Evolutionary conservation across 306 rosid species (phyloP).

Genomic region (Cucurbita moschata): DNA sequence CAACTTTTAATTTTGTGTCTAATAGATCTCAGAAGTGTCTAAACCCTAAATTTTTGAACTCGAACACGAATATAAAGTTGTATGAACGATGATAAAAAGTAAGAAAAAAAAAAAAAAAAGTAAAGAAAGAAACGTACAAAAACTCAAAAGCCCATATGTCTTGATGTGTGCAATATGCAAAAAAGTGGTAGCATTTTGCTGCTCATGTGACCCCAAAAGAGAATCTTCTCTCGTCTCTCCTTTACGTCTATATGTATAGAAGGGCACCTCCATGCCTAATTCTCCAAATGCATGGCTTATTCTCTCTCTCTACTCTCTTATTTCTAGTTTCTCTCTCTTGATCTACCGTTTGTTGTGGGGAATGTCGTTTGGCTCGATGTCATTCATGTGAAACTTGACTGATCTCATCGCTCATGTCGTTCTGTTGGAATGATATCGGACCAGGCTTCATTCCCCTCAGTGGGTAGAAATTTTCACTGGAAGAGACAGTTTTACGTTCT

Average conservation of each 20-base stretch:
- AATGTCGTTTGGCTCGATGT: background rate
- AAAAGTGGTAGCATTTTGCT: background rate
- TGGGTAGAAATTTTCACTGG: background rate
- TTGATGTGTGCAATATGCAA: background rate
- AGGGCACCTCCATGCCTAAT: background rate
- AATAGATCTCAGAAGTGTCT: background rate
- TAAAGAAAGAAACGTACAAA: background rate
- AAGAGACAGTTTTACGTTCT: background rate
- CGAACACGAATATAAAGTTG: too few species aligned
- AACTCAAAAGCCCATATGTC: background rate
- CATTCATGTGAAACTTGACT: background rate
- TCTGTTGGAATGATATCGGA: background rate
- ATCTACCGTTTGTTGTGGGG: background rate
- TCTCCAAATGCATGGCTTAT: background rate
- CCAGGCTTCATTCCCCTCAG: background rate
- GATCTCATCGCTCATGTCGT: background rate
- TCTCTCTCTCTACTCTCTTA: background rate
- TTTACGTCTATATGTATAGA: background rate
- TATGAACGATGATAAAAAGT: too few species aligned
- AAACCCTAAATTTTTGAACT: too few species aligned
- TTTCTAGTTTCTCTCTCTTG: background rate
- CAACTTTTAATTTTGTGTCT: background rate
- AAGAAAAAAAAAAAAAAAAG: background rate
- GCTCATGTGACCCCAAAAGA: background rate
- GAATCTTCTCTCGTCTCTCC: constrained; percentile 3